Percentiles rank a stretch among this genome's conserved stretches.
phyloP scores from a whole-genome alignment of 352 stramenopile species.

The Blastocystis sp. region DNA sequence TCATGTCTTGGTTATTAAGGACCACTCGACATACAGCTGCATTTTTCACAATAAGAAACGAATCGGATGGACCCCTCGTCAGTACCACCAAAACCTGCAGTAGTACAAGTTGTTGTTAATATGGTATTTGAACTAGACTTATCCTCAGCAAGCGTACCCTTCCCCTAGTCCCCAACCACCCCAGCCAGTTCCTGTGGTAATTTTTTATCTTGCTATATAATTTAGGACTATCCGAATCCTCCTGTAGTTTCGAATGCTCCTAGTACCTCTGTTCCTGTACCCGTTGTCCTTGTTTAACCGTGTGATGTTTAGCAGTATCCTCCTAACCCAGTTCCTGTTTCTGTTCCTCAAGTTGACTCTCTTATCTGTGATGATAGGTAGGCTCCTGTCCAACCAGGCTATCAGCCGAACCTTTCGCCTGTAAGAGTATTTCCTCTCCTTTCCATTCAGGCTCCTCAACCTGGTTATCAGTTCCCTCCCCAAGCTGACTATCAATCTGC shows the following conservation, averaged over 20 bases:
- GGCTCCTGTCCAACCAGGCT: too few species aligned
- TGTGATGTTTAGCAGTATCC: neutral
- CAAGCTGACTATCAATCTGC: neutral
- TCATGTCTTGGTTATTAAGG: too few species aligned
- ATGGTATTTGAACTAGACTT: neutral
- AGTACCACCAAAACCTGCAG: neutral
- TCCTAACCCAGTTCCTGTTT: neutral
- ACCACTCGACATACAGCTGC: too few species aligned
- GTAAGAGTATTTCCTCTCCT: neutral
- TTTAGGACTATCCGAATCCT: neutral
- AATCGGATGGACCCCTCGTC: too few species aligned
- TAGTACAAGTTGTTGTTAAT: neutral
- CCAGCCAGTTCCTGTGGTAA: neutral
- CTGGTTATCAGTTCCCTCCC: neutral
- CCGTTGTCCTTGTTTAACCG: neutral
- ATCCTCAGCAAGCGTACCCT: neutral
- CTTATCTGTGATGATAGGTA: too few species aligned
- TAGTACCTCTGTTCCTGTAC: neutral
- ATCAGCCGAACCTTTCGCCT: too few species aligned
- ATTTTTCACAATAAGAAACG: too few species aligned
- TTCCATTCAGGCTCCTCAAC: neutral
- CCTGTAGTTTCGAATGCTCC: neutral
- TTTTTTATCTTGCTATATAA: neutral
- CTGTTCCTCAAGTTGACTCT: neutral
- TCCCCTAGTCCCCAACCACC: neutral